These are phyloP conservation scores for Pseudopyrenochaeta lycopersici DNA, from an alignment of 2,329 filamentous ascomycete genomes.

Conservation along the genomic window DNA sequence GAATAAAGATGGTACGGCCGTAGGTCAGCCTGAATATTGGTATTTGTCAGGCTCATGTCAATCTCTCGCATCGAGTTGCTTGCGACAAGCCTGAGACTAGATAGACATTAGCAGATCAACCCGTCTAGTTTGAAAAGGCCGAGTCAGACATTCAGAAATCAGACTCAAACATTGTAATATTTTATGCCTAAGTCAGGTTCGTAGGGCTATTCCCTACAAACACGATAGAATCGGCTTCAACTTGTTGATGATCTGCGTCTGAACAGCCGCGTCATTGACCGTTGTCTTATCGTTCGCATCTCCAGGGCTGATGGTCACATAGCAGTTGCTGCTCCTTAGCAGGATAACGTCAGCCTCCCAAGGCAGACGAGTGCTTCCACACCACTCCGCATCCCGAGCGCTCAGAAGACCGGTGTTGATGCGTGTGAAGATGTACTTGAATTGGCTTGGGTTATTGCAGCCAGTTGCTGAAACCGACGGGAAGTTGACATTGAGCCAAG, in stretches of 20 bases:
- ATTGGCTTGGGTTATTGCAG: slow-evolving; percentile 64
- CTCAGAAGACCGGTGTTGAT: slow-evolving; percentile 59
- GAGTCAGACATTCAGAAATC: too few relatives aligned
- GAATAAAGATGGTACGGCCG: background rate
- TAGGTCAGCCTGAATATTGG: too few relatives aligned
- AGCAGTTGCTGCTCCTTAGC: slow-evolving; percentile 60
- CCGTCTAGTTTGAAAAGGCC: too few relatives aligned
- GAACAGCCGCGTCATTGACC: slow-evolving; percentile 54
- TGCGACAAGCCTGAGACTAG: too few relatives aligned
- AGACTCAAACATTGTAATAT: too few relatives aligned
- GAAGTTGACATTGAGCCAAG: slow-evolving; percentile 77
- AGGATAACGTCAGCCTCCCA: slow-evolving; percentile 65
- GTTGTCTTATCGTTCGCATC: slow-evolving; percentile 69
- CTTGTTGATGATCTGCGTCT: slow-evolving; percentile 35
- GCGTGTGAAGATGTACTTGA: slow-evolving; percentile 71
- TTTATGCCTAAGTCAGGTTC: too few relatives aligned
- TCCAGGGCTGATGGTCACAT: slow-evolving; percentile 70
- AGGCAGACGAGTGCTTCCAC: slow-evolving; percentile 64
- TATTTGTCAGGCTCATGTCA: too few relatives aligned
- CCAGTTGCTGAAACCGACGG: slow-evolving; percentile 58
- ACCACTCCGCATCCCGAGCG: slow-evolving; percentile 64
- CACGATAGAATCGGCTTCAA: slow-evolving; percentile 38
- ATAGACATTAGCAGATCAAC: too few relatives aligned
- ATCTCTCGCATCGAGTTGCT: too few relatives aligned
- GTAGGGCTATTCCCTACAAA: background rate